A percentile compares a stretch with the other conserved stretches of the same genome.
These are phyloP conservation scores for Globisporangium splendens DNA, from an alignment of 352 stramenopile species.

Conservation along the genomic window DNA sequence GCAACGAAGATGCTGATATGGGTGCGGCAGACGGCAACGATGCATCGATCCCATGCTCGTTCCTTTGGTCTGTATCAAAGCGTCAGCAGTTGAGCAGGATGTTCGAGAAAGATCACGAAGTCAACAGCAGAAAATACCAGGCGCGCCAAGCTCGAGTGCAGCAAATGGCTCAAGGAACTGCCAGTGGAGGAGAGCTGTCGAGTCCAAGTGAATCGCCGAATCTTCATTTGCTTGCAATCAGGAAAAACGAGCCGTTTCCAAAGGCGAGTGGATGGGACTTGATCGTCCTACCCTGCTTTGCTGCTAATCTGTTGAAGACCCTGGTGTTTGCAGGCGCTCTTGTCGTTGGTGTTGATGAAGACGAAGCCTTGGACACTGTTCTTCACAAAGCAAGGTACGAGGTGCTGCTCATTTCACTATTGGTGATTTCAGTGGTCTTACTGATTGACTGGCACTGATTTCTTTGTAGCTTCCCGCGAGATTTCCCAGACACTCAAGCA, in stretches of 20 bases:
- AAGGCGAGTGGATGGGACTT: constrained; percentile 67
- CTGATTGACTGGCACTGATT: constrained; percentile 4
- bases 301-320: constrained; percentile 49
- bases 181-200: neutral
- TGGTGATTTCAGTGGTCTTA: no score
- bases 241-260: constrained; percentile 35
- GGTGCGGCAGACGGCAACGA: neutral
- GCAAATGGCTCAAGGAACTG: neutral
- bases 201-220: neutral
- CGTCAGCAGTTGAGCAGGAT: constrained; percentile 22
- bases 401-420: no score
- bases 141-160: constrained; percentile 19
- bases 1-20: constrained; percentile 10
- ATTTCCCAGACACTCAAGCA: constrained; percentile 69
- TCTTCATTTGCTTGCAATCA: constrained; percentile 44
- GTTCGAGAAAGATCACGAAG: constrained; percentile 57
- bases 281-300: constrained; percentile 38
- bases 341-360: constrained; percentile 71
- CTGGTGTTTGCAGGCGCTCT: constrained; percentile 63
- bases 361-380: constrained; percentile 53
- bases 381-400: constrained; percentile 39
- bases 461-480: constrained; percentile 57
- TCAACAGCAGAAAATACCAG: constrained; percentile 43
- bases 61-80: constrained; percentile 55
- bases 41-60: constrained; percentile 29